Evolutionary conservation across 768 basidiomycete species (phyloP).

Genomic region (Naematelia encephala): DNA sequence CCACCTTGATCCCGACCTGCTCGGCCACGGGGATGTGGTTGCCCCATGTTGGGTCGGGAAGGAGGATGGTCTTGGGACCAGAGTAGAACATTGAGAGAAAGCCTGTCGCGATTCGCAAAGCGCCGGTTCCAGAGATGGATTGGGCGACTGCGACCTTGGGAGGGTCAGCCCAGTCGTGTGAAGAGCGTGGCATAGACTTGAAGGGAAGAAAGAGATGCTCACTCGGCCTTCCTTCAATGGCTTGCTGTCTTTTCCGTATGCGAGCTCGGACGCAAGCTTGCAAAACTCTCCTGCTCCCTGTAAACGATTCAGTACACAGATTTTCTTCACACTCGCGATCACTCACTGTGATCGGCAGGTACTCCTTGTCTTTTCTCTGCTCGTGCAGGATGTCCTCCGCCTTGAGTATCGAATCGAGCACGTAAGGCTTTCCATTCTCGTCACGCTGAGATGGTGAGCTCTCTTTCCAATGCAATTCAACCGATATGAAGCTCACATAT

Average conservation of each 20-base stretch:
- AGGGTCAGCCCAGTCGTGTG: background rate
- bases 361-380: conserved; percentile 83
- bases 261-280: conserved; percentile 77
- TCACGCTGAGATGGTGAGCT: conserved; percentile 59
- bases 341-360: conserved; percentile 75
- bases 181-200: background rate
- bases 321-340: background rate
- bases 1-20: conserved; percentile 79
- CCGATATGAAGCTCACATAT: conserved; percentile 33
- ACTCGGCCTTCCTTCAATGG: conserved; percentile 65
- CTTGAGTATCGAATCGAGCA: conserved; percentile 84
- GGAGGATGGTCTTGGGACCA: conserved; percentile 66
- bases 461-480: background rate
- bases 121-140: conserved; percentile 96
- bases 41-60: conserved; percentile 97
- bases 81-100: conserved; percentile 85
- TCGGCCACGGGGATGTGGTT: conserved; percentile 83
- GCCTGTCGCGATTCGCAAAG: conserved; percentile 87
- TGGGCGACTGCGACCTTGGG: conserved; percentile 85
- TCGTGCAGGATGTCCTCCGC: conserved; percentile 62
- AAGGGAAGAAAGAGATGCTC: conserved; percentile 47
- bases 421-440: conserved; percentile 89
- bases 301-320: background rate
- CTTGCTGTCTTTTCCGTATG: conserved; percentile 72
- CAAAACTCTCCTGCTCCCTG: conserved; percentile 76